Conservation (phyloP, 1,139 yeast species). For the Debaryomyces singareniensis region DNA sequence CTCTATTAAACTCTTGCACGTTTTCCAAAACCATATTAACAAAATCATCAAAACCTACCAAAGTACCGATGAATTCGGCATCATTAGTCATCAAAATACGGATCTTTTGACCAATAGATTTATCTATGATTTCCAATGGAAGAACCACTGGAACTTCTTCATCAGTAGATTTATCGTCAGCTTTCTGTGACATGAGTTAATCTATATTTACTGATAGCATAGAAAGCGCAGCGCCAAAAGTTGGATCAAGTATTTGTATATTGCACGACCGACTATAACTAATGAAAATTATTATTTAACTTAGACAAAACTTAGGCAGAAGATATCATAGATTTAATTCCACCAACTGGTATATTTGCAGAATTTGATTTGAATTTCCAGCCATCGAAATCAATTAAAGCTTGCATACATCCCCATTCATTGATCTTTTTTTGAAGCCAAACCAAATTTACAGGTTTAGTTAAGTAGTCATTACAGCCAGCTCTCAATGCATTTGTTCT, state of each 20-base stretch:
- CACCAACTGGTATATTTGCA: neutral
- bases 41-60: conserved; percentile 91
- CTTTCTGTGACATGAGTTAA: conserved; percentile 9
- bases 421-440: conserved; percentile 94
- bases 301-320: no score
- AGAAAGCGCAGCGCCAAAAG: no score
- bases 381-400: conserved; percentile 90
- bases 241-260: no score
- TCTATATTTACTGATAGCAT: no score
- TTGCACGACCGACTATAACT: no score
- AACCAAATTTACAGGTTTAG: conserved; percentile 92
- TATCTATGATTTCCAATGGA: conserved; percentile 85
- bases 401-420: conserved; percentile 98
- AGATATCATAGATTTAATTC: neutral
- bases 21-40: conserved; percentile 88
- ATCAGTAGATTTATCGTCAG: conserved; percentile 1
- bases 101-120: conserved; percentile 73
- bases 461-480: conserved; percentile 92
- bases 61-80: conserved; percentile 75
- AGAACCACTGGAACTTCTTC: conserved; percentile 28
- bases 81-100: conserved; percentile 73
- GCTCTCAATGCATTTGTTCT: conserved; percentile 89
- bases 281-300: no score
- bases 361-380: conserved; percentile 46
- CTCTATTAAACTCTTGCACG: conserved; percentile 54